Percentiles rank a stretch among this genome's conserved stretches.
These are phyloP conservation scores for Auricularia sp. DNA, from an alignment of 768 basidiomycete species.

Conservation along the genomic window DNA sequence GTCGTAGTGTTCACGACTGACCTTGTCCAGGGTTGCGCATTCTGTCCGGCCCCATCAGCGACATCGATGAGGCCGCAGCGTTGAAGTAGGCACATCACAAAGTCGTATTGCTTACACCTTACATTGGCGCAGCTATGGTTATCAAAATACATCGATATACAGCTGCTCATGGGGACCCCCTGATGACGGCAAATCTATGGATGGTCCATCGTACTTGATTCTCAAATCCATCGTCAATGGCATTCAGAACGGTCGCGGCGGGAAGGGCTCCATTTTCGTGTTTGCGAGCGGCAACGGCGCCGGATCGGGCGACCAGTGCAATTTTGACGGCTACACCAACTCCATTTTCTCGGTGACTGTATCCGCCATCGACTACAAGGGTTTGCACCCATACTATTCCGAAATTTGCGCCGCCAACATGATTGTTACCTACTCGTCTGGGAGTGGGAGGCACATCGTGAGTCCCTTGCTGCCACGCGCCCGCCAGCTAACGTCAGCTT, in stretches of 20 bases:
- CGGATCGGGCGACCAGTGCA: constrained; percentile 86
- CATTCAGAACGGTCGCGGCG: constrained; percentile 76
- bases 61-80: constrained; percentile 89
- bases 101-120: neutral
- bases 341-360: constrained; percentile 95
- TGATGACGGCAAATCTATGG: constrained; percentile 91
- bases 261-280: constrained; percentile 89
- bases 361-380: constrained; percentile 88
- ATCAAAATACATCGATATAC: constrained; percentile 84
- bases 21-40: constrained; percentile 65
- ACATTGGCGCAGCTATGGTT: constrained; percentile 46
- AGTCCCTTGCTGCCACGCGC: constrained; percentile 21
- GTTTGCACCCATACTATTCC: constrained; percentile 92
- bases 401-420: constrained; percentile 97
- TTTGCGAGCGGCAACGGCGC: constrained; percentile 98
- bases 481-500: neutral
- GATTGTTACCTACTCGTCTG: constrained; percentile 93
- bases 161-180: constrained; percentile 98
- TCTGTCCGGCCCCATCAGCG: constrained; percentile 87
- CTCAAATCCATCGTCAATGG: constrained; percentile 92
- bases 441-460: constrained; percentile 87
- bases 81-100: constrained; percentile 41
- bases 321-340: constrained; percentile 99
- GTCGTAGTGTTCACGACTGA: neutral
- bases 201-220: constrained; percentile 84